A percentile compares a stretch with the other conserved stretches of the same genome.
Evolutionary conservation across 2,329 filamentous ascomycete species (phyloP).

Genomic region (Phoma sp.): DNA sequence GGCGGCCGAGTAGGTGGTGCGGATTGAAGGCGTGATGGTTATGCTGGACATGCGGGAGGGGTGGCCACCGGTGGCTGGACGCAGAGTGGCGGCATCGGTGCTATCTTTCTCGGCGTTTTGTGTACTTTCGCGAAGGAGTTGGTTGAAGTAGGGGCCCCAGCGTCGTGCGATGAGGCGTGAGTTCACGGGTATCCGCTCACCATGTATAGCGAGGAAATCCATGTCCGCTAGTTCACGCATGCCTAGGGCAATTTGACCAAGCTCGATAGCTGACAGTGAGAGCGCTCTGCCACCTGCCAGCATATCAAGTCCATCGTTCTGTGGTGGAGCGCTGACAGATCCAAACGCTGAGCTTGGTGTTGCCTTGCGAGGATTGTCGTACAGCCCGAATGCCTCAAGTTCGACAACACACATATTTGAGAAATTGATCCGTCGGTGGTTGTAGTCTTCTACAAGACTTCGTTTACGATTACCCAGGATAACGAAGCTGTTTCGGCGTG

Average conservation of each 20-base stretch:
- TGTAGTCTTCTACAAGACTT: constrained; percentile 96
- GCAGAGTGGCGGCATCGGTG: constrained; percentile 76
- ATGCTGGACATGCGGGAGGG: constrained; percentile 79
- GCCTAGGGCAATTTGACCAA: constrained; percentile 80
- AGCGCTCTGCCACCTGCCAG: constrained; percentile 79
- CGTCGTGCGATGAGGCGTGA: constrained; percentile 85
- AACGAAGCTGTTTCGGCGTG: constrained; percentile 91
- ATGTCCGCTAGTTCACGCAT: constrained; percentile 92
- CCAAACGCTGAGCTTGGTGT: constrained; percentile 82
- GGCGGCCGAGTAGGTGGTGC: constrained; percentile 55
- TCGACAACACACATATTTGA: constrained; percentile 97
- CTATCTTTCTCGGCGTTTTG: constrained; percentile 64
- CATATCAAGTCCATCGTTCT: constrained; percentile 59
- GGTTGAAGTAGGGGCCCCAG: constrained; percentile 97
- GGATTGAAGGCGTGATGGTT: constrained; percentile 78
- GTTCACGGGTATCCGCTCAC: constrained; percentile 91
- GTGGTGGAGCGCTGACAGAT: constrained; percentile 77
- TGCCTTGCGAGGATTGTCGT: constrained; percentile 87
- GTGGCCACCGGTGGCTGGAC: constrained; percentile 64
- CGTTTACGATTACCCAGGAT: constrained; percentile 93
- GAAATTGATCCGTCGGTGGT: constrained; percentile 97
- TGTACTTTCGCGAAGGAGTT: constrained; percentile 81
- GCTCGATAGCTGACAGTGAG: constrained; percentile 79
- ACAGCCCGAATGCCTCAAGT: constrained; percentile 94
- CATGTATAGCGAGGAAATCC: constrained; percentile 92